These are phyloP conservation scores for Paracamarosporium sp. DNA, from an alignment of 2,329 filamentous ascomycete species.

Conservation along the genomic window DNA sequence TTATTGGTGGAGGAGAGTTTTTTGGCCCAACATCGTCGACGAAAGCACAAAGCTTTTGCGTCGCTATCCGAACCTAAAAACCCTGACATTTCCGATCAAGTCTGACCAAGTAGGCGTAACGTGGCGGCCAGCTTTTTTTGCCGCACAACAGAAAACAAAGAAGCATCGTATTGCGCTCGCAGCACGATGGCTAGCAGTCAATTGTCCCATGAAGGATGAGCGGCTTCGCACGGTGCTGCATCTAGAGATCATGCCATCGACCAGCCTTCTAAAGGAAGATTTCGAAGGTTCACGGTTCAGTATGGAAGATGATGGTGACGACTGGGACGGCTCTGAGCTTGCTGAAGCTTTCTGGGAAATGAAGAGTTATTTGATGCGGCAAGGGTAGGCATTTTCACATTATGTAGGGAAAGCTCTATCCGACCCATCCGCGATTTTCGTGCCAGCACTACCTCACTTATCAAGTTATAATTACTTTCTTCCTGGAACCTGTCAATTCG, in stretches of 20 bases:
- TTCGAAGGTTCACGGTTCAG: constrained; percentile 29
- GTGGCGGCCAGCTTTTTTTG: constrained; percentile 36
- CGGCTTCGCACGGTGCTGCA: constrained; percentile 29
- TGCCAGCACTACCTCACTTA: neutral
- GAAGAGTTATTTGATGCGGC: constrained; percentile 23
- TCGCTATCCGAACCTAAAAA: constrained; percentile 32
- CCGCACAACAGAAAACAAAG: constrained; percentile 26
- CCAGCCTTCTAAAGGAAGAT: constrained; percentile 18
- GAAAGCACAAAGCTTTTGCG: constrained; percentile 22
- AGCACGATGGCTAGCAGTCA: constrained; percentile 31
- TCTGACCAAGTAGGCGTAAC: constrained; percentile 15
- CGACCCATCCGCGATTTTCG: neutral
- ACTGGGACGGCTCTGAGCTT: constrained; percentile 33
- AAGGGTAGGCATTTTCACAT: neutral
- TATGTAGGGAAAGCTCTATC: neutral
- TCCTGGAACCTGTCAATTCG: neutral
- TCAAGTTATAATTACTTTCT: neutral
- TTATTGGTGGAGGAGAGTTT: constrained; percentile 34
- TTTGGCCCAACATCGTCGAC: constrained; percentile 35
- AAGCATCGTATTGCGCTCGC: constrained; percentile 34
- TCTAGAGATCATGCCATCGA: constrained; percentile 29
- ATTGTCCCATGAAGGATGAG: constrained; percentile 28
- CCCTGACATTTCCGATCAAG: constrained; percentile 31
- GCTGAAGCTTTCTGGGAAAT: neutral
- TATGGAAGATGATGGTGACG: constrained; percentile 25